phyloP scores from a whole-genome alignment of 2,329 filamentous ascomycete genomes.

The Apiospora arundinis region DNA sequence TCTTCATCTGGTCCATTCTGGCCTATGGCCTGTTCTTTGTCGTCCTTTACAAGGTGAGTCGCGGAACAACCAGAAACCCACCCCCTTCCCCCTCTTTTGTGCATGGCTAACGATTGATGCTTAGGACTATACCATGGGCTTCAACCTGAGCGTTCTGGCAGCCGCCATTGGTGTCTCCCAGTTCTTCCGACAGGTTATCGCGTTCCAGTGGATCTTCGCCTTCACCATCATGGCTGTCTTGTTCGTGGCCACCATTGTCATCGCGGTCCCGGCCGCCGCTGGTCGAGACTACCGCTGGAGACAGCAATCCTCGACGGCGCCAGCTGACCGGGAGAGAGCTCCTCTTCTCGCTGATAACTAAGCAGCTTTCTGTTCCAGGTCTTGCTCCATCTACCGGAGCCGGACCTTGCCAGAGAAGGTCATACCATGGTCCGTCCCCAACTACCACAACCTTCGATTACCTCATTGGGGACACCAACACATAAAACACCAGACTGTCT shows the following conservation, averaged over 20 bases:
- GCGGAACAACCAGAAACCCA: background rate
- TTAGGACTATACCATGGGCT: conserved; percentile 77
- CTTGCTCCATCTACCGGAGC: background rate
- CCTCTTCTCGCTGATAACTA: conserved; percentile 63
- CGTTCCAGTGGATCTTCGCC: conserved; percentile 92
- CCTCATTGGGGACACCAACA: background rate
- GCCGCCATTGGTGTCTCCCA: conserved; percentile 81
- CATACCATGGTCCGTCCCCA: background rate
- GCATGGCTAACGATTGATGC: conserved; percentile 9
- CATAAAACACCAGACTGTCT: background rate
- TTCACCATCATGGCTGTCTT: conserved; percentile 81
- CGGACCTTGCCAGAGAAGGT: background rate
- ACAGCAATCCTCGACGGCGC: conserved; percentile 45
- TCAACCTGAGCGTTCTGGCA: conserved; percentile 74
- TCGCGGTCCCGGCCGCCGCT: conserved; percentile 69
- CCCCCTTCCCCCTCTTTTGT: background rate
- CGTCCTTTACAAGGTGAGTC: conserved; percentile 67
- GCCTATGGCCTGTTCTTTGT: conserved; percentile 81
- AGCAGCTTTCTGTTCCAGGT: background rate
- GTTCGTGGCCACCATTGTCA: conserved; percentile 69
- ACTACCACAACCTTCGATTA: background rate
- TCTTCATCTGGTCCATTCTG: conserved; percentile 86
- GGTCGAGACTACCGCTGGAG: conserved; percentile 62
- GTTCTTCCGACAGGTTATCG: conserved; percentile 73
- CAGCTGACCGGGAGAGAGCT: conserved; percentile 62